Evolutionary conservation across 2,329 filamentous ascomycete species (phyloP).

Genomic region (Exophiala oligosperma): DNA sequence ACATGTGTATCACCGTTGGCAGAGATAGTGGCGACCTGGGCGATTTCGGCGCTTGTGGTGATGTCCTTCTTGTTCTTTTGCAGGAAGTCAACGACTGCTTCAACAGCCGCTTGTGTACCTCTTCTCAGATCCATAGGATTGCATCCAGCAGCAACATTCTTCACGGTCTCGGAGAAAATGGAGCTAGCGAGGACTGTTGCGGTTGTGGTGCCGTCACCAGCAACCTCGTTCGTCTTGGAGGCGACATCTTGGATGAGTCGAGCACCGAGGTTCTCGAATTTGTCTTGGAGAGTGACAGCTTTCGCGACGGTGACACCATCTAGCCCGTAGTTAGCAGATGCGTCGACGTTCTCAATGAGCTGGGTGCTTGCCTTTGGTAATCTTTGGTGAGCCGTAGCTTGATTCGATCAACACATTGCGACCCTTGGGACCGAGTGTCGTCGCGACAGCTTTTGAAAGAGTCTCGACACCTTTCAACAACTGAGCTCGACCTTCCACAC

Average conservation of each 20-base stretch:
- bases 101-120: conserved; percentile 94
- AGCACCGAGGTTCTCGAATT: conserved; percentile 99
- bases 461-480: conserved; percentile 95
- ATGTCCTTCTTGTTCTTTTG: conserved; percentile 97
- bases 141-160: conserved; percentile 99
- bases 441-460: conserved; percentile 91
- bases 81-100: conserved; percentile 90
- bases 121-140: conserved; percentile 99
- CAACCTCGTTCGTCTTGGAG: conserved; percentile 98
- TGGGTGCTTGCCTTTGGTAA: conserved; percentile 83
- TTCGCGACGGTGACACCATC: conserved; percentile 88
- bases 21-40: conserved; percentile 96
- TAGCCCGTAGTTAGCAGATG: conserved; percentile 38
- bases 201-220: conserved; percentile 97
- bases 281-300: conserved; percentile 92
- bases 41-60: conserved; percentile 94
- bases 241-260: conserved; percentile 96
- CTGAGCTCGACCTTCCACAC: conserved; percentile 86
- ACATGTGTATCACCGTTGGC: conserved; percentile 97
- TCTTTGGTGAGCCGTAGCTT: conserved; percentile 97
- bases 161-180: conserved; percentile 99
- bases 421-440: conserved; percentile 95
- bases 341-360: neutral
- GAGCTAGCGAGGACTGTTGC: conserved; percentile 94
- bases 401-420: conserved; percentile 98